Conservation (phyloP, 2,329 filamentous ascomycete species). For the Aspergillus sp. region DNA sequence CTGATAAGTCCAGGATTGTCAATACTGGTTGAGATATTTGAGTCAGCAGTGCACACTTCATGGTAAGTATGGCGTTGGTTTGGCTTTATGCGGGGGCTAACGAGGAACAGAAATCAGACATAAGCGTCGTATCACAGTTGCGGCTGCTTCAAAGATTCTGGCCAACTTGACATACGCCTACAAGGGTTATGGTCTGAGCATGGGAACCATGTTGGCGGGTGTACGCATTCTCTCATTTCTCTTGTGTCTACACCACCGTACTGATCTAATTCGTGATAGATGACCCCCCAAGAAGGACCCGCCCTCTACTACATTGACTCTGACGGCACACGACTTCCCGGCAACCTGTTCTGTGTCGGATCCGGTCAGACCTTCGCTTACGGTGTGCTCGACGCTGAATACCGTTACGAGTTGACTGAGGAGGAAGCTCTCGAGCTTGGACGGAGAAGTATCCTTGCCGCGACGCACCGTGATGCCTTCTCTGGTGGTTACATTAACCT, state of each 20-base stretch:
- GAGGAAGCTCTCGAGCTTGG: conserved; percentile 89
- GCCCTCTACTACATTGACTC: conserved; percentile 99
- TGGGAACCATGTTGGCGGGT: conserved; percentile 99
- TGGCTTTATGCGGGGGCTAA: not conserved
- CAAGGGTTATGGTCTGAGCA: conserved; percentile 97
- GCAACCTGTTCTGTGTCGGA: conserved; percentile 96
- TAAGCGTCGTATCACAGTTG: conserved; percentile 97
- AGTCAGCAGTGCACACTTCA: conserved; percentile 99
- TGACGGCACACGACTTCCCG: conserved; percentile 84
- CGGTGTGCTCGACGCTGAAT: conserved; percentile 93
- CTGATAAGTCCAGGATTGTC: conserved; percentile 64
- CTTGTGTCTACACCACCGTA: no score
- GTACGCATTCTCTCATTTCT: conserved; percentile 65
- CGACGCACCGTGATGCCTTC: conserved; percentile 96
- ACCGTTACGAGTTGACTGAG: conserved; percentile 77
- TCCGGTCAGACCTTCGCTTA: conserved; percentile 98
- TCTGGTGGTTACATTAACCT: conserved; percentile 98
- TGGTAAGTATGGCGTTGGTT: conserved; percentile 36
- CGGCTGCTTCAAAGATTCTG: conserved; percentile 95
- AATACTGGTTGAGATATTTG: conserved; percentile 99
- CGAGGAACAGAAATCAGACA: conserved; percentile 67
- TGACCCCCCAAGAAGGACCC: conserved; percentile 75
- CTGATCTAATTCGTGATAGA: conserved; percentile 6
- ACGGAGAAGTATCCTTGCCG: conserved; percentile 84
- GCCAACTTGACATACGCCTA: conserved; percentile 97